Evolutionary conservation across 2,329 filamentous ascomycete genomes (phyloP).

Genomic region (Pochonia chlamydosporia): DNA sequence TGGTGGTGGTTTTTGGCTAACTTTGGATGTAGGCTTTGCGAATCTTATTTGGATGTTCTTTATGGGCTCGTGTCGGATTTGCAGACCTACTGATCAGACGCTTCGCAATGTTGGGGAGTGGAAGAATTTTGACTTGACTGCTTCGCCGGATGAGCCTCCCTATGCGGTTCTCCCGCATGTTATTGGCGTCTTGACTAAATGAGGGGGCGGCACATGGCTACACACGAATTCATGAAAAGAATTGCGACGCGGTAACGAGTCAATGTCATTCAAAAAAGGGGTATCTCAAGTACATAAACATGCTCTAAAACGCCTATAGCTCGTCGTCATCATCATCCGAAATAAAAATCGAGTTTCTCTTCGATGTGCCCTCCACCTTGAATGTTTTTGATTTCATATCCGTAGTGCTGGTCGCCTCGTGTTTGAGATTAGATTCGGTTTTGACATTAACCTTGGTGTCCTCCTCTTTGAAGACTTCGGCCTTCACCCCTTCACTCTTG

Average conservation of each 20-base stretch:
- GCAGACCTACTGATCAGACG: slow-evolving; percentile 39
- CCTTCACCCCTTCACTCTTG: not conserved
- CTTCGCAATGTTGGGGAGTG: slow-evolving; percentile 46
- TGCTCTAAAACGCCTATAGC: slow-evolving; percentile 1
- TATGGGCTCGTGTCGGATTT: slow-evolving; percentile 47
- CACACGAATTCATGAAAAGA: not conserved
- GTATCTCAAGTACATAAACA: slow-evolving; percentile 15
- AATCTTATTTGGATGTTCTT: slow-evolving; percentile 48
- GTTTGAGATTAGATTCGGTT: not conserved
- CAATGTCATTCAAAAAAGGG: slow-evolving; percentile 10
- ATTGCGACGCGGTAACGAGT: not conserved
- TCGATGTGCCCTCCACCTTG: slow-evolving; percentile 16
- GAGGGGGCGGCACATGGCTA: not conserved
- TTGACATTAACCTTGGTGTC: not conserved
- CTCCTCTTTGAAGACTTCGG: not conserved
- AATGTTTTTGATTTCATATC: slow-evolving; percentile 10
- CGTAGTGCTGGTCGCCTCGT: not conserved
- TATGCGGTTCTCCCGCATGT: slow-evolving; percentile 41
- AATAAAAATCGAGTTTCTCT: slow-evolving; percentile 29
- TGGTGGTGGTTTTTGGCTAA: not conserved
- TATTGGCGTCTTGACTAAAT: slow-evolving; percentile 49
- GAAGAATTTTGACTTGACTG: slow-evolving; percentile 41
- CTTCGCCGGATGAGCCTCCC: slow-evolving; percentile 34
- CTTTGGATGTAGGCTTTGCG: slow-evolving; percentile 33
- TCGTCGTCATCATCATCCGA: slow-evolving; percentile 31